Percentiles rank a stretch among this genome's conserved stretches.
phyloP scores from a whole-genome alignment of 345 rosid genomes.

The Rhodamnia argentea region DNA sequence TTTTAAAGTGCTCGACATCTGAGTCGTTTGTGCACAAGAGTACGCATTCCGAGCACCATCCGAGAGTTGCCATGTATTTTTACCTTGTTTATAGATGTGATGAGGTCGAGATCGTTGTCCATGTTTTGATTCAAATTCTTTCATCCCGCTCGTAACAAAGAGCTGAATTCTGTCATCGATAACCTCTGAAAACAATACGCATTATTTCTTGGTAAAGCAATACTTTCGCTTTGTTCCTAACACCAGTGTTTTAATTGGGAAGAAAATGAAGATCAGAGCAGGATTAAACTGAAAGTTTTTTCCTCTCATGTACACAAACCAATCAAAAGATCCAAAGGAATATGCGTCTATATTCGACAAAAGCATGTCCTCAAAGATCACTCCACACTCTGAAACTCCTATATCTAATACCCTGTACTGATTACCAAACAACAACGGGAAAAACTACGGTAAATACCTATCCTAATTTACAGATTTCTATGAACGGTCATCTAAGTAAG shows the following conservation, averaged over 20 bases:
- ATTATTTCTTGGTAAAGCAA: background rate
- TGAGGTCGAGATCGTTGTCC: background rate
- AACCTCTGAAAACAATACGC: background rate
- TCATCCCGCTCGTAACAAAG: background rate
- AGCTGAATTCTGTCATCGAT: background rate
- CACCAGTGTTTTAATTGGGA: background rate
- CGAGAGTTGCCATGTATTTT: background rate
- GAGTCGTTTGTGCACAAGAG: background rate
- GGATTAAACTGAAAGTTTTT: background rate
- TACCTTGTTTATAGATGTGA: background rate
- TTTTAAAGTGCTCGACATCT: slow-evolving; percentile 52
- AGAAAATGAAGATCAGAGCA: background rate
- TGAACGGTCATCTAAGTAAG: background rate
- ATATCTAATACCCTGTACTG: background rate
- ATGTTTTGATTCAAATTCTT: background rate
- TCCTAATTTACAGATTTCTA: background rate
- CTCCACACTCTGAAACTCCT: background rate
- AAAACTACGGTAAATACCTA: background rate
- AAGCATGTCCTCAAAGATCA: background rate
- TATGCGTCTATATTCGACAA: background rate
- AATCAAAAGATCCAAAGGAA: background rate
- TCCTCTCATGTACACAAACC: background rate
- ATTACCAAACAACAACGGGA: background rate
- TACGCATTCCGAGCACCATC: background rate
- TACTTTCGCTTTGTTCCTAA: background rate